Conservation (phyloP, 2,329 filamentous ascomycete species). For the Colletotrichum limetticola region DNA sequence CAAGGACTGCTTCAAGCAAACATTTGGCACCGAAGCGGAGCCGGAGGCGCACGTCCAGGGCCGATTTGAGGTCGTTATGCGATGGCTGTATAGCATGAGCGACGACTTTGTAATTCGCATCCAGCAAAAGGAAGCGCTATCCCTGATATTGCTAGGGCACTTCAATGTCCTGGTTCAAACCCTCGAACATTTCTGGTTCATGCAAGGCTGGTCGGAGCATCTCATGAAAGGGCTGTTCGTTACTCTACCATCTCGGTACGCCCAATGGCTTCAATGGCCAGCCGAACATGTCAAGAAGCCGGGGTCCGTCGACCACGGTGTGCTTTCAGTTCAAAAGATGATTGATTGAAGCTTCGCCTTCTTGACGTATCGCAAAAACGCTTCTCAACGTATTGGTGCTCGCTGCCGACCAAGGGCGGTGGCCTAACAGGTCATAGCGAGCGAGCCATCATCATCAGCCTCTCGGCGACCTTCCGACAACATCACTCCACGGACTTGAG, state of each 20-base stretch:
- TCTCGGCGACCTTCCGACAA: not conserved
- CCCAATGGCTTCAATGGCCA: constrained; percentile 20
- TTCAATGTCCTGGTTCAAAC: constrained; percentile 35
- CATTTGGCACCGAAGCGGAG: constrained; percentile 28
- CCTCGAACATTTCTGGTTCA: constrained; percentile 37
- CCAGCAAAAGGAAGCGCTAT: constrained; percentile 25
- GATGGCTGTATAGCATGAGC: constrained; percentile 35
- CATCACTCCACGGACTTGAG: not conserved
- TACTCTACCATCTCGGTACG: not conserved
- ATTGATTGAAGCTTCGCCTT: constrained; percentile 2
- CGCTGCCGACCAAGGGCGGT: not conserved
- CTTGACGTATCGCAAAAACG: not conserved
- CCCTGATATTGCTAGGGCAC: constrained; percentile 35
- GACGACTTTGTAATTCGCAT: constrained; percentile 29
- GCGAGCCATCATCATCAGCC: not conserved
- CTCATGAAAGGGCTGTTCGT: constrained; percentile 30
- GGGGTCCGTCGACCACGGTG: constrained; percentile 37
- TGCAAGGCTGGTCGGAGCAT: constrained; percentile 37
- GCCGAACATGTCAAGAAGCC: constrained; percentile 14
- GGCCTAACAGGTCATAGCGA: not conserved
- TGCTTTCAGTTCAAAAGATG: constrained; percentile 36
- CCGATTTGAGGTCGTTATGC: constrained; percentile 30
- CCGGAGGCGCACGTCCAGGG: constrained; percentile 8
- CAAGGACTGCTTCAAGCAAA: constrained; percentile 25
- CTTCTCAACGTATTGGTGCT: not conserved